A percentile compares a stretch with the other conserved stretches of the same genome.
Evolutionary conservation across 805 yeast genomes (phyloP).

Genomic region (Lachancea kluyveri): DNA sequence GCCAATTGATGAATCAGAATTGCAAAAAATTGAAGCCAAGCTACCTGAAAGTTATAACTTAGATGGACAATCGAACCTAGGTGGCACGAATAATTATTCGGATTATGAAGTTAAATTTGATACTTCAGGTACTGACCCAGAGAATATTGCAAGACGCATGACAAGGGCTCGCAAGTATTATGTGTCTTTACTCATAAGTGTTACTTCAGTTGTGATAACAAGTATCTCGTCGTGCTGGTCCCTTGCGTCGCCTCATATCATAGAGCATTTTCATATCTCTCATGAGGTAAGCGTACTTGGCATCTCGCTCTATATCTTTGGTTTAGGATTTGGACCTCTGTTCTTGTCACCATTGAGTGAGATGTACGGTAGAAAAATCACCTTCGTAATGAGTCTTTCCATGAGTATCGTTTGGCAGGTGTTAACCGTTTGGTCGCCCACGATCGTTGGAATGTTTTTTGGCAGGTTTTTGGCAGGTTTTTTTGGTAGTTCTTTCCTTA

Average conservation of each 20-base stretch:
- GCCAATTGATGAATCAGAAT: no score
- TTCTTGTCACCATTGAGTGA: constrained; percentile 65
- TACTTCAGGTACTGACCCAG: no score
- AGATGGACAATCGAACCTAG: no score
- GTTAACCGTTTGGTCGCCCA: constrained; percentile 50
- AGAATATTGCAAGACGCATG: constrained; percentile 30
- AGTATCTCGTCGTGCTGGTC: constrained; percentile 67
- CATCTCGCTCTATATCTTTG: constrained; percentile 61
- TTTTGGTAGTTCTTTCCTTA: constrained; percentile 68
- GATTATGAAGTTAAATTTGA: no score
- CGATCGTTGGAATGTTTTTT: constrained; percentile 56
- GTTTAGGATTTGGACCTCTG: constrained; percentile 64
- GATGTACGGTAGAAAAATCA: constrained; percentile 53
- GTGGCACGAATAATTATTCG: no score
- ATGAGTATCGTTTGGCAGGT: constrained; percentile 53
- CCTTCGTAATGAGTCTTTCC: constrained; percentile 54
- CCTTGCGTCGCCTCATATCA: constrained; percentile 48
- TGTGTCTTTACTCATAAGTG: constrained; percentile 47
- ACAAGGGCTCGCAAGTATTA: constrained; percentile 49
- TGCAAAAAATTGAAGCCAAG: no score
- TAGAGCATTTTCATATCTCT: constrained; percentile 42
- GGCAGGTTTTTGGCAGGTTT: constrained; percentile 65
- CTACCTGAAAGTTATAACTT: no score
- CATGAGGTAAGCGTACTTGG: constrained; percentile 50
- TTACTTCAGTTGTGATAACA: constrained; percentile 55